Conservation (phyloP, 1,284 basidiomycete genomes). For the Tilletia horrida region DNA sequence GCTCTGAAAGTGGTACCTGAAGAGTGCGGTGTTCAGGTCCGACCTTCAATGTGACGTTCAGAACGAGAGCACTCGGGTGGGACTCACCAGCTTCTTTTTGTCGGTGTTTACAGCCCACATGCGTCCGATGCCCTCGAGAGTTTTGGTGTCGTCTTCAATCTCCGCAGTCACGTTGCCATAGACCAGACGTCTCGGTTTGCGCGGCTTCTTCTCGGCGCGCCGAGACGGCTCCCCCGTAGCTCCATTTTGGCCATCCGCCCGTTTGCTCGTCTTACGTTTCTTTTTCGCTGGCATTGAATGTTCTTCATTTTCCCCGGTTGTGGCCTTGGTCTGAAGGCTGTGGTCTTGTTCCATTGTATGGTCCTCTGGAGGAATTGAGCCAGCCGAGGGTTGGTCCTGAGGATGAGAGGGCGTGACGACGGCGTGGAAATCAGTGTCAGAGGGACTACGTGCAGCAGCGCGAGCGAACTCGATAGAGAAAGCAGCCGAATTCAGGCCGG, state of each 20-base stretch:
- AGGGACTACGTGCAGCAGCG: neutral
- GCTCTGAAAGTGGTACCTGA: constrained; percentile 6
- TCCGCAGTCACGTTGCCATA: neutral
- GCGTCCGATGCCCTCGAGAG: constrained; percentile 12
- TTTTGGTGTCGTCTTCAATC: constrained; percentile 7
- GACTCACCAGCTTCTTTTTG: constrained; percentile 10
- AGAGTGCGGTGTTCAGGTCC: neutral
- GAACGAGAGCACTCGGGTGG: neutral
- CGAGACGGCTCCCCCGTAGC: neutral
- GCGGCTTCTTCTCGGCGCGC: neutral
- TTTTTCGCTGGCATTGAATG: neutral
- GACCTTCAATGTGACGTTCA: neutral
- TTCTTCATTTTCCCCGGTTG: too few species aligned
- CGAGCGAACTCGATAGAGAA: constrained; percentile 11
- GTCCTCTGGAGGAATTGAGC: too few species aligned
- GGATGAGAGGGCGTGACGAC: neutral
- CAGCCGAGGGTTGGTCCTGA: too few species aligned
- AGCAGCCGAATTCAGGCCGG: neutral
- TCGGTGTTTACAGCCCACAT: constrained; percentile 7
- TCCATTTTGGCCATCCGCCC: neutral
- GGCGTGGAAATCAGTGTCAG: neutral
- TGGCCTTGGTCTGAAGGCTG: too few species aligned
- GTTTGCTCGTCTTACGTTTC: constrained; percentile 1
- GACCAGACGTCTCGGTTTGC: neutral
- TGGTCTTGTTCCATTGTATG: too few species aligned